A percentile compares a stretch with the other conserved stretches of the same genome.
Conservation (phyloP, 1,139 yeast genomes). For the Pichia sp. region DNA sequence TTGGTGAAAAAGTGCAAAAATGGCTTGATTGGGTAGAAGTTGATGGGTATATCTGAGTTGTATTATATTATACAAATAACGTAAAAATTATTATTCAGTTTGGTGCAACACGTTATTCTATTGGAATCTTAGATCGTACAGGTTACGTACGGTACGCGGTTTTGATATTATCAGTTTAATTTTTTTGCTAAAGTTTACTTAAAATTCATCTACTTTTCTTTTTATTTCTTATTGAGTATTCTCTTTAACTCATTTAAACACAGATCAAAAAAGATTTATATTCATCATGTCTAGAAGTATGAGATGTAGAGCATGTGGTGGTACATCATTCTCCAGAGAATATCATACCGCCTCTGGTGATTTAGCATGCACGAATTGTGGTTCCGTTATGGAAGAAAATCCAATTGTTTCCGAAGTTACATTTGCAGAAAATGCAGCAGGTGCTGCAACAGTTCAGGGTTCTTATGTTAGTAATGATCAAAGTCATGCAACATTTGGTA, state of each 20-base stretch:
- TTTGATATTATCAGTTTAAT: neutral
- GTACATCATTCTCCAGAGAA: conserved; percentile 42
- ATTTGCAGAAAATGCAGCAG: conserved; percentile 84
- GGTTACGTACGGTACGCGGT: neutral
- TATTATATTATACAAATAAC: neutral
- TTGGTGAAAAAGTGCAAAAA: conserved; percentile 5
- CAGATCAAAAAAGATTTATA: neutral
- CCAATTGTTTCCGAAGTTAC: conserved; percentile 94
- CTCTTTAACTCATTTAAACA: neutral
- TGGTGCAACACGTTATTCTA: neutral
- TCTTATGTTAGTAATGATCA: conserved; percentile 88
- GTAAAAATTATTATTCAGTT: neutral
- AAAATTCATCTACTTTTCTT: neutral
- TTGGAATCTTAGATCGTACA: too few species aligned
- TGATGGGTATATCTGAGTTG: conserved; percentile 3
- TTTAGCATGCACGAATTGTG: conserved; percentile 74
- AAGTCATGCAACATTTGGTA: conserved; percentile 65
- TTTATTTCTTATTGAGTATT: neutral
- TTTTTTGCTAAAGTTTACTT: neutral
- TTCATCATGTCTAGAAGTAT: conserved; percentile 5
- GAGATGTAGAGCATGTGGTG: conserved; percentile 38
- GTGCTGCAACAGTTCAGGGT: conserved; percentile 96
- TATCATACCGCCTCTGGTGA: conserved; percentile 63
- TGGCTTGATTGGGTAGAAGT: conserved; percentile 10
- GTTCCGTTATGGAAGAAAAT: conserved; percentile 82